These are phyloP conservation scores for Russula olivacea DNA, from an alignment of 768 basidiomycete species.

Conservation along the genomic window DNA sequence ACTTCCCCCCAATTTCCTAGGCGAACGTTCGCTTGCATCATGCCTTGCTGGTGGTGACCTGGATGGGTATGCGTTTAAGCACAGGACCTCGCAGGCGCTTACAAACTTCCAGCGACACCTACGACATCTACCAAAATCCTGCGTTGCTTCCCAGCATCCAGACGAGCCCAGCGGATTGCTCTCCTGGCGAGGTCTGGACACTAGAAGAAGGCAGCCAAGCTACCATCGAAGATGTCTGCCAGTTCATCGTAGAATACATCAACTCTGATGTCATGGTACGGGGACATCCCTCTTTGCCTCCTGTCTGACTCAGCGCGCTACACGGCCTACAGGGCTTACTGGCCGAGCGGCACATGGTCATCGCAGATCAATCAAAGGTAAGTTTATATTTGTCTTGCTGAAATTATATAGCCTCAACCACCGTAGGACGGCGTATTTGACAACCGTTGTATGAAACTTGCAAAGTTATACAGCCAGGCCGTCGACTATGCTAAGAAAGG, in stretches of 20 bases:
- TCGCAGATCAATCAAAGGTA: conserved; percentile 73
- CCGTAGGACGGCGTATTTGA: conserved; percentile 57
- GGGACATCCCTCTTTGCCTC: too few relatives aligned
- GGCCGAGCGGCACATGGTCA: conserved; percentile 62
- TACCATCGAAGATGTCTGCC: conserved; percentile 63
- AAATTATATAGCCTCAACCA: neutral
- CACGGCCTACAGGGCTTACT: conserved; percentile 51
- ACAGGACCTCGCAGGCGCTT: neutral
- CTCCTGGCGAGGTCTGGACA: conserved; percentile 4
- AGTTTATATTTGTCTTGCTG: conserved; percentile 3
- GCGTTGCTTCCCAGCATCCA: conserved; percentile 49
- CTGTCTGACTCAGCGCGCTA: neutral
- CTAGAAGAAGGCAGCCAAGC: conserved; percentile 29
- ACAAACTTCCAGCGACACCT: conserved; percentile 47
- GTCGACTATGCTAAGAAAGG: conserved; percentile 83
- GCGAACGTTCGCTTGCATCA: conserved; percentile 57
- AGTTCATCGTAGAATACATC: conserved; percentile 81
- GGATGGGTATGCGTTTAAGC: conserved; percentile 50
- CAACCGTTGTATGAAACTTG: conserved; percentile 48
- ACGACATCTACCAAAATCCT: conserved; percentile 50
- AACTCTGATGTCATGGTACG: conserved; percentile 72
- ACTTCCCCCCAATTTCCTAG: conserved; percentile 31
- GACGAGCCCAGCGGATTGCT: conserved; percentile 39
- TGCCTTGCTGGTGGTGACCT: conserved; percentile 71
- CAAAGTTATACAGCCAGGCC: conserved; percentile 58